These are phyloP conservation scores for Phlyctochytrium planicorne DNA, from an alignment of 192 early-diverging fungal species.

Conservation along the genomic window DNA sequence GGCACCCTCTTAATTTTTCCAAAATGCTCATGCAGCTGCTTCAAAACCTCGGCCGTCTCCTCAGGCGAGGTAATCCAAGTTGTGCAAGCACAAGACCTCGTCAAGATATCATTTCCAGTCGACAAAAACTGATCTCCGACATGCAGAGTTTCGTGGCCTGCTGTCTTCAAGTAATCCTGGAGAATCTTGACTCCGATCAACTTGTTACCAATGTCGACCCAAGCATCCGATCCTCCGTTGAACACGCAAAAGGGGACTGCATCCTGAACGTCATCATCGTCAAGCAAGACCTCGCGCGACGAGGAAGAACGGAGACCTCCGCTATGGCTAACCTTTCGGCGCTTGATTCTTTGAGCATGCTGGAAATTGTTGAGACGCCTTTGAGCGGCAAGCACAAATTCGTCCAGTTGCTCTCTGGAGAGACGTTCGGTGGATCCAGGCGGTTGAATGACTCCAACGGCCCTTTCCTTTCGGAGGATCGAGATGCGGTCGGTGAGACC, in stretches of 20 bases:
- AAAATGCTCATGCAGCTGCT: too few species aligned
- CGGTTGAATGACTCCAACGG: slow-evolving; percentile 58
- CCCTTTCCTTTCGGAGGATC: slow-evolving; percentile 75
- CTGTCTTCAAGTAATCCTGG: slow-evolving; percentile 61
- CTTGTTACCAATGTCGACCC: slow-evolving; percentile 95
- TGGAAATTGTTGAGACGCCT: slow-evolving; percentile 46
- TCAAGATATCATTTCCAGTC: slow-evolving; percentile 89
- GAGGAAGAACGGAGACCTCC: slow-evolving; percentile 50
- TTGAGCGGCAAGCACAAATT: slow-evolving; percentile 70
- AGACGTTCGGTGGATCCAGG: slow-evolving; percentile 52
- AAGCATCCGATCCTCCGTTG: slow-evolving; percentile 88
- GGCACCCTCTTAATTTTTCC: too few species aligned
- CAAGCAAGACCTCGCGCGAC: background rate
- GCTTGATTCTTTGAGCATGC: slow-evolving; percentile 56
- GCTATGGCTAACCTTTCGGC: slow-evolving; percentile 10
- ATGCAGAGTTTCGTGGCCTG: slow-evolving; percentile 68
- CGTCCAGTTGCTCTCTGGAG: slow-evolving; percentile 83
- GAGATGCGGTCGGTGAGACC: slow-evolving; percentile 51
- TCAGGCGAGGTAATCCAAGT: slow-evolving; percentile 86
- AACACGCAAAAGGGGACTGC: slow-evolving; percentile 90
- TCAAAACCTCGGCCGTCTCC: slow-evolving; percentile 75
- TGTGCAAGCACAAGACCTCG: slow-evolving; percentile 79
- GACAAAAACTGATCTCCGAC: slow-evolving; percentile 88
- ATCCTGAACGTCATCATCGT: slow-evolving; percentile 47
- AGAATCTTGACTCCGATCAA: slow-evolving; percentile 86